Evolutionary conservation across 176 grass and related monocot species (phyloP).

Genomic region (Panicum miliaceum): DNA sequence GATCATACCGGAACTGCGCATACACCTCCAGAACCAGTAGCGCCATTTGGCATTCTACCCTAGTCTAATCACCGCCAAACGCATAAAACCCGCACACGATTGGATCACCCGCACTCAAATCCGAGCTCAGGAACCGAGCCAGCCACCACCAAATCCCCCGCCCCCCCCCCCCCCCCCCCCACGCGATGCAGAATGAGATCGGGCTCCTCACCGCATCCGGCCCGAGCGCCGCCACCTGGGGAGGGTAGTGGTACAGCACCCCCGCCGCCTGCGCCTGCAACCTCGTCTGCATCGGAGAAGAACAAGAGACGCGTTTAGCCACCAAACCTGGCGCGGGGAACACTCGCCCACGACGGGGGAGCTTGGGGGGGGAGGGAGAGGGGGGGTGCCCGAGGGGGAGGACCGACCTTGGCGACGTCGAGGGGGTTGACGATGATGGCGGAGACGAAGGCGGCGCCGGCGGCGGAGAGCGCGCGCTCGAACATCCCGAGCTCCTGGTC

Average conservation of each 20-base stretch:
- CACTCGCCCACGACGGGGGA: background rate
- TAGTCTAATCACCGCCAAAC: background rate
- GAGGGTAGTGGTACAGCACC: constrained; percentile 68
- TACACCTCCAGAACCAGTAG: background rate
- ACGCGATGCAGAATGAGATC: background rate
- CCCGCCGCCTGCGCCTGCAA: constrained; percentile 95
- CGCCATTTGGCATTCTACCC: background rate
- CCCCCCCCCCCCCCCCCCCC: background rate
- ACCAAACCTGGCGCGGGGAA: background rate
- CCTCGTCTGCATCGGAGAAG: constrained; percentile 64
- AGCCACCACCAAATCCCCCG: background rate
- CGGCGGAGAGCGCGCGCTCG: constrained; percentile 79
- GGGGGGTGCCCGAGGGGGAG: too few species aligned
- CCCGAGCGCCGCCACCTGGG: constrained; percentile 69
- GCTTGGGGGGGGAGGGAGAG: background rate
- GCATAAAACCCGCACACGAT: background rate
- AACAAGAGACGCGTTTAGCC: background rate
- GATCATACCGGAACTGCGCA: background rate
- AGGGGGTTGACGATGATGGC: constrained; percentile 91
- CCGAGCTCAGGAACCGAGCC: background rate
- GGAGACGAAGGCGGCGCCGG: constrained; percentile 81
- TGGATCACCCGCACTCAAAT: background rate
- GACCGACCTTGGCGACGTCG: constrained; percentile 87
- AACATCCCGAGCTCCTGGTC: constrained; percentile 59
- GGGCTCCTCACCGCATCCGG: constrained; percentile 60